Percentiles rank a stretch among this genome's conserved stretches.
Conservation (phyloP, 1,284 basidiomycete species). For the Austroboletus olivaceoglutinosus region DNA sequence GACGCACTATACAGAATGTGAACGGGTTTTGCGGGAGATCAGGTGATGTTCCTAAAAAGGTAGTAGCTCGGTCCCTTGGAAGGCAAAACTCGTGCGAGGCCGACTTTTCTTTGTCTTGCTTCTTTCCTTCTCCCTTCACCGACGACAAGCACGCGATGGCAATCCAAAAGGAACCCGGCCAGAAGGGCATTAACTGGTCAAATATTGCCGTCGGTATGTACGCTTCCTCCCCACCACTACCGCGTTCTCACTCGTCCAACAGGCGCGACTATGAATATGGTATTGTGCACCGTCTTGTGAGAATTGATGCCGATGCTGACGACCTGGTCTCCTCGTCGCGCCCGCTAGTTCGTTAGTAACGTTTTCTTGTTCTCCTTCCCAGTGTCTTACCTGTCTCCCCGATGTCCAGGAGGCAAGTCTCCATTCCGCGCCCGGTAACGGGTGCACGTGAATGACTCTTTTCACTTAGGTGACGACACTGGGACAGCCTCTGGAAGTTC, state of each 20-base stretch:
- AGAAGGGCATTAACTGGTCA: conserved; percentile 96
- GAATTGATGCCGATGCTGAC: conserved; percentile 6
- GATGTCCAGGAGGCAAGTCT: conserved; percentile 46
- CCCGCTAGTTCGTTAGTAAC: conserved; percentile 27
- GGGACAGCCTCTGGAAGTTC: conserved; percentile 96
- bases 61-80: neutral
- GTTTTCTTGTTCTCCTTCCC: conserved; percentile 9
- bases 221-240: conserved; percentile 5
- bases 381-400: conserved; percentile 15
- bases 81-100: conserved; percentile 8
- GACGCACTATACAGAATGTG: conserved; percentile 11
- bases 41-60: conserved; percentile 8
- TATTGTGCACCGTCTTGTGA: conserved; percentile 33
- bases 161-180: conserved; percentile 78
- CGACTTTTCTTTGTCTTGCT: conserved; percentile 15
- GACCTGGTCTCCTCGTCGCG: neutral
- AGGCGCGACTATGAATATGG: conserved; percentile 98
- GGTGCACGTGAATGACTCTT: conserved; percentile 5
- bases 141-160: conserved; percentile 53
- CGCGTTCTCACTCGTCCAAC: conserved; percentile 20
- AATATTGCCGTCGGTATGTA: conserved; percentile 94
- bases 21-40: neutral
- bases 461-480: conserved; percentile 83
- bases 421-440: neutral
- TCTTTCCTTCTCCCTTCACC: conserved; percentile 16